phyloP scores from a whole-genome alignment of 2,329 filamentous ascomycete species.

The Botrytis cinerea region DNA sequence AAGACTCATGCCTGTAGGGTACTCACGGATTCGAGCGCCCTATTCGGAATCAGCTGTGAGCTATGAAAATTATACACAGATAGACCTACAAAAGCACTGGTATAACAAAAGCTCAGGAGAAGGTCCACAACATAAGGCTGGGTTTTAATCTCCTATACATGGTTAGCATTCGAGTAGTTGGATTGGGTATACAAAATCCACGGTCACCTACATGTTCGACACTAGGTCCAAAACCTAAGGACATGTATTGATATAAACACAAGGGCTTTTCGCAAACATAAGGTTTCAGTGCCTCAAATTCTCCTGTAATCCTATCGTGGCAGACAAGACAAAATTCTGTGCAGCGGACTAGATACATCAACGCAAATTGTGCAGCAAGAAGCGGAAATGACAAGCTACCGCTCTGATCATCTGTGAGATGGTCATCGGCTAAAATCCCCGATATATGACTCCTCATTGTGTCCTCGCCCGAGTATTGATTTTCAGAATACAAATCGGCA shows the following conservation, averaged over 20 bases:
- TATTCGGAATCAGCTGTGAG: conserved; percentile 18
- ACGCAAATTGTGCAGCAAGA: conserved; percentile 70
- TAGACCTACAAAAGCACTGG: conserved; percentile 37
- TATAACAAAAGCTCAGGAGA: conserved; percentile 78
- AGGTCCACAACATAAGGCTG: conserved; percentile 85
- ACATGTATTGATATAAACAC: conserved; percentile 87
- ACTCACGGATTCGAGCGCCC: conserved; percentile 37
- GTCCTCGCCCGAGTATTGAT: conserved; percentile 23
- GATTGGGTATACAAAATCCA: background rate
- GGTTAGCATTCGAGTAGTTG: background rate
- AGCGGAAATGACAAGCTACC: conserved; percentile 54
- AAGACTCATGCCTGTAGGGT: conserved; percentile 42
- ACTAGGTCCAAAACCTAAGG: conserved; percentile 79
- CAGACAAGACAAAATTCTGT: conserved; percentile 88
- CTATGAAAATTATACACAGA: background rate
- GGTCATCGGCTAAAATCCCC: conserved; percentile 39
- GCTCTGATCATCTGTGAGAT: conserved; percentile 37
- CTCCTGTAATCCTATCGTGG: conserved; percentile 65
- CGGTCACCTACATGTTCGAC: conserved; percentile 63
- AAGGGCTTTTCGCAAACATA: conserved; percentile 75
- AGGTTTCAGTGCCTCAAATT: conserved; percentile 71
- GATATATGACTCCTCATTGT: conserved; percentile 27
- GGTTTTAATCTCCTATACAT: conserved; percentile 62
- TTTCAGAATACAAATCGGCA: conserved; percentile 24
- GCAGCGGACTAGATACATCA: conserved; percentile 77